Conservation (phyloP, 2,329 filamentous ascomycete genomes). For the Daldinia sp. region DNA sequence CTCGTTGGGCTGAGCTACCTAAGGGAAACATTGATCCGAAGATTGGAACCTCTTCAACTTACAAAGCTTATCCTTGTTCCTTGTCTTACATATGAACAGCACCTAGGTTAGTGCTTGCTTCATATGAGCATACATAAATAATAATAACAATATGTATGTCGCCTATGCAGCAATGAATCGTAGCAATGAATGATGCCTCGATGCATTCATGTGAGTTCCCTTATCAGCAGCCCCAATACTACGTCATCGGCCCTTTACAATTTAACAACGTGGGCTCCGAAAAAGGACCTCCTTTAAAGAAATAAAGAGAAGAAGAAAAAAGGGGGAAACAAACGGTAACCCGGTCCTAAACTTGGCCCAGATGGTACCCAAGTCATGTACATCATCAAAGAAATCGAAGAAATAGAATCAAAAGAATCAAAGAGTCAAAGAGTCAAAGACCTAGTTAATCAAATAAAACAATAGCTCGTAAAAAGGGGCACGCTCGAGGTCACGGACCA, state of each 20-base stretch:
- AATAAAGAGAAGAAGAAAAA: neutral
- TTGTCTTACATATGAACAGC: constrained; percentile 15
- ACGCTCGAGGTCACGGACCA: neutral
- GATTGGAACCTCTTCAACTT: constrained; percentile 8
- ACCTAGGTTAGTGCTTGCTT: too few relatives aligned
- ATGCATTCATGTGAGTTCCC: constrained; percentile 25
- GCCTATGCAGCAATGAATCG: neutral
- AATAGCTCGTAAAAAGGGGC: neutral
- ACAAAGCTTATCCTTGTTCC: constrained; percentile 9
- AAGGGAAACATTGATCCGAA: too few relatives aligned
- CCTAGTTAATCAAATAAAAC: constrained; percentile 1
- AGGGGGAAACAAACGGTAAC: neutral
- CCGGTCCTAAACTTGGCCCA: neutral
- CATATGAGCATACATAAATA: constrained; percentile 1
- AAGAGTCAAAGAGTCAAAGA: too few relatives aligned
- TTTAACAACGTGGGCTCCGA: constrained; percentile 12
- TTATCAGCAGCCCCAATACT: neutral
- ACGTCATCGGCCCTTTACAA: constrained; percentile 26
- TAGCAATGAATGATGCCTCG: neutral
- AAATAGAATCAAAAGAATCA: too few relatives aligned
- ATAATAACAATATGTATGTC: constrained; percentile 6
- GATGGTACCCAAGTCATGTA: neutral
- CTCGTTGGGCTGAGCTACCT: constrained; percentile 2
- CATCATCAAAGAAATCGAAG: neutral
- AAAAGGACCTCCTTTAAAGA: neutral